These are phyloP conservation scores for Kalanchoe fedtschenkoi DNA, from an alignment of 164 flowering plant genomes.

Conservation along the genomic window DNA sequence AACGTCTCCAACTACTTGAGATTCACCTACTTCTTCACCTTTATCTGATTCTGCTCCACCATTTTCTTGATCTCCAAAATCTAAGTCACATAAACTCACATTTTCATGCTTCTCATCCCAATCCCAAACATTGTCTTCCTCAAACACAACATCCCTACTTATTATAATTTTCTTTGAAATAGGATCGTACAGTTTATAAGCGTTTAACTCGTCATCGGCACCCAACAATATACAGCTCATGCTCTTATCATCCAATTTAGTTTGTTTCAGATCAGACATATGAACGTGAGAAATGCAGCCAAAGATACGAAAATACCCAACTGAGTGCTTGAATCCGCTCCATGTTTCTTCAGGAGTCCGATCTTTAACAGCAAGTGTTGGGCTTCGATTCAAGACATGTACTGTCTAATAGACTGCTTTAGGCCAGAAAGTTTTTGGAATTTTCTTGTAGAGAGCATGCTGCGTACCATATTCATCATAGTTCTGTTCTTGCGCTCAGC, in stretches of 20 bases:
- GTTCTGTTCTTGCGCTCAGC: not conserved
- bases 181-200: slow-evolving; percentile 1
- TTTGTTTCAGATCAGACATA: not conserved
- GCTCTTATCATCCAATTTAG: slow-evolving; percentile 2
- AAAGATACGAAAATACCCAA: not conserved
- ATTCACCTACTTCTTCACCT: no score
- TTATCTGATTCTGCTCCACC: no score
- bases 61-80: no score
- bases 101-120: not conserved
- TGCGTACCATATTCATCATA: not conserved
- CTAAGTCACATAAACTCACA: no score
- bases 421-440: not conserved
- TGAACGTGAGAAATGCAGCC: slow-evolving; percentile 4
- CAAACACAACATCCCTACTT: not conserved
- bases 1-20: no score
- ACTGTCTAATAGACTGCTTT: not conserved
- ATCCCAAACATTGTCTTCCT: not conserved
- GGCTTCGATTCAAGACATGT: not conserved
- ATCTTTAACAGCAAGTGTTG: slow-evolving; percentile 1
- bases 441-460: not conserved
- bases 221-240: not conserved
- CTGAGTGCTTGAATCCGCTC: not conserved
- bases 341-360: slow-evolving; percentile 5
- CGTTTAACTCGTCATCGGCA: not conserved
- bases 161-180: not conserved